These are phyloP conservation scores for Hondaea fermentalgiana DNA, from an alignment of 108 stramenopile genomes.

Conservation along the genomic window DNA sequence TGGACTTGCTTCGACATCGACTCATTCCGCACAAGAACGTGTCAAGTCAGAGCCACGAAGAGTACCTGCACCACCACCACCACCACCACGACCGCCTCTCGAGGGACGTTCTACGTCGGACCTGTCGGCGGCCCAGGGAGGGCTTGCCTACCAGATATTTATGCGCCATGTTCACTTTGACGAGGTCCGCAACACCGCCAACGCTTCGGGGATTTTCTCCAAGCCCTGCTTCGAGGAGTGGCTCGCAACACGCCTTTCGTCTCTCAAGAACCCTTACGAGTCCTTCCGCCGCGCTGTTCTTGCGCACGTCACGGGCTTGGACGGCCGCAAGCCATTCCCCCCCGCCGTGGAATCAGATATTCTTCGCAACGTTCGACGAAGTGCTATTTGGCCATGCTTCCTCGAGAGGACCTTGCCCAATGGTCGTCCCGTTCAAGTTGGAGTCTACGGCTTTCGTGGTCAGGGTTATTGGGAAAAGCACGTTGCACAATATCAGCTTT, in stretches of 20 bases:
- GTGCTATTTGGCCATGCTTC: not conserved
- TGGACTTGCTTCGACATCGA: no score
- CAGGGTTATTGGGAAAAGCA: not conserved
- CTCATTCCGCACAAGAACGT: no score
- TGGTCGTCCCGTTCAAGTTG: not conserved
- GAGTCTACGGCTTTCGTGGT: not conserved
- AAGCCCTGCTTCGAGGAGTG: not conserved
- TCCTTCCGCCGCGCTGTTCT: not conserved
- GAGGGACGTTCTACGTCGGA: no score
- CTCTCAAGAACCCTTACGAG: not conserved
- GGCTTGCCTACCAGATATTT: not conserved
- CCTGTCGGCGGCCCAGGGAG: no score
- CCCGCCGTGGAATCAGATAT: not conserved
- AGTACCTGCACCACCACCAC: no score
- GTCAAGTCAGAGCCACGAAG: no score
- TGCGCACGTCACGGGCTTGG: not conserved
- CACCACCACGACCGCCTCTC: no score
- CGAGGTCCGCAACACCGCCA: not conserved
- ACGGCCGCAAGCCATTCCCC: not conserved
- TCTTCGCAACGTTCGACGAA: not conserved
- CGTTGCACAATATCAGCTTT: not conserved
- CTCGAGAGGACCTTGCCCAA: not conserved
- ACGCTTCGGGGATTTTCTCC: not conserved
- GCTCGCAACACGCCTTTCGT: not conserved
- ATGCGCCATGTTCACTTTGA: not conserved